Conservation (phyloP, 2,329 filamentous ascomycete genomes). For the Pseudogymnoascus sp. region DNA sequence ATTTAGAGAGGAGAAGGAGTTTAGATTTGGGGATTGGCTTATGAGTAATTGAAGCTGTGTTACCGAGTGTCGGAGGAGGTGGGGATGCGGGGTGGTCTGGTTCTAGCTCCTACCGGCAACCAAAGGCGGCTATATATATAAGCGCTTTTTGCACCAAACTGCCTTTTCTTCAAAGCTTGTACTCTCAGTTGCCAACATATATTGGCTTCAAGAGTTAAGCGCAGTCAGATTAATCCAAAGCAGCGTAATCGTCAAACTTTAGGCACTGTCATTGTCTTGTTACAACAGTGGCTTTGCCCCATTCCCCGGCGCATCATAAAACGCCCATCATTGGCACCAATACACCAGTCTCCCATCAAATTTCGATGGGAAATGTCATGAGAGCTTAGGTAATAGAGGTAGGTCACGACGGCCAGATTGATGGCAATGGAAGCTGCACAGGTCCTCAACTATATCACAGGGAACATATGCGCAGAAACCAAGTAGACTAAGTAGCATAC, state of each 20-base stretch:
- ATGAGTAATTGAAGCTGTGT: neutral
- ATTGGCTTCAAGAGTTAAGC: neutral
- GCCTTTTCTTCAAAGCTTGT: neutral
- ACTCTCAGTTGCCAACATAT: neutral
- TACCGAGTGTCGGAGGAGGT: neutral
- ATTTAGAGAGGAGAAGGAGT: neutral
- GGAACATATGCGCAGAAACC: neutral
- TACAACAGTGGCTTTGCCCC: neutral
- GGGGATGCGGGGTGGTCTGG: neutral
- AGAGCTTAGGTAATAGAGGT: neutral
- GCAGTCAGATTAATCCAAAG: neutral
- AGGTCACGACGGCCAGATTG: neutral
- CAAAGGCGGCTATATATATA: constrained; percentile 10
- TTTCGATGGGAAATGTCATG: neutral
- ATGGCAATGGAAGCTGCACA: neutral
- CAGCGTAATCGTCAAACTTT: neutral
- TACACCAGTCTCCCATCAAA: neutral
- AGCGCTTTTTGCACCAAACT: neutral
- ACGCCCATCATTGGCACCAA: neutral
- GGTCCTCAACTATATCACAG: neutral
- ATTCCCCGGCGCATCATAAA: neutral
- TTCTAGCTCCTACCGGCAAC: neutral
- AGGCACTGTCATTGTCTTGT: neutral
- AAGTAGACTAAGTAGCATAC: constrained; percentile 28
- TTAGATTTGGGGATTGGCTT: neutral